phyloP scores from a whole-genome alignment of 2,329 filamentous ascomycete species.

The Xylariaceae sp. region DNA sequence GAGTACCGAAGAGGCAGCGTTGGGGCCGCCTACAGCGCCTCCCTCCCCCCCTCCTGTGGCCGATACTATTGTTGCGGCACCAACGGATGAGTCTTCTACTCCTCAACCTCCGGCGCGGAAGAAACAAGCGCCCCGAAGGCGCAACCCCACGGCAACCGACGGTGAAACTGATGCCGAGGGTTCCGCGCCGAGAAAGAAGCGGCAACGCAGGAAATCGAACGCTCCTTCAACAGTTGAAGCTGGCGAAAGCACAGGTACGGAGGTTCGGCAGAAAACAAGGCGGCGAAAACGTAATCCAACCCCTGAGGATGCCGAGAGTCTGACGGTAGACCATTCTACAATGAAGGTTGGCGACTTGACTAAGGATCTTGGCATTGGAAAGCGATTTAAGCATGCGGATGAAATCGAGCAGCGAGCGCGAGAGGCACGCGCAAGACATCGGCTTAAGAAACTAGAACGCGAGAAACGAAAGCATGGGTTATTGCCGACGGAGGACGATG shows the following conservation, averaged over 20 bases:
- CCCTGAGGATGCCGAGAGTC: slow-evolving; percentile 67
- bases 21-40: slow-evolving; percentile 28
- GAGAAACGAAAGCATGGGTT: slow-evolving; percentile 44
- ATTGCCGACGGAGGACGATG: slow-evolving; percentile 28
- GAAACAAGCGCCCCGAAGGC: slow-evolving; percentile 36
- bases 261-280: slow-evolving; percentile 30
- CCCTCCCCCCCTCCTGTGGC: slow-evolving; percentile 28
- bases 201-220: slow-evolving; percentile 34
- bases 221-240: slow-evolving; percentile 25
- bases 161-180: slow-evolving; percentile 15
- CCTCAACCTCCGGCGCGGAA: slow-evolving; percentile 26
- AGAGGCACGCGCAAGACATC: slow-evolving; percentile 42
- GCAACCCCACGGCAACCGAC: slow-evolving; percentile 32
- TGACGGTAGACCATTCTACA: slow-evolving; percentile 67
- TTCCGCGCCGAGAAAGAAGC: slow-evolving; percentile 41
- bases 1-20: slow-evolving; percentile 8
- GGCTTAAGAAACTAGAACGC: slow-evolving; percentile 46
- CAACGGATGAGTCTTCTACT: slow-evolving; percentile 15
- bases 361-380: slow-evolving; percentile 72
- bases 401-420: slow-evolving; percentile 73
- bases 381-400: slow-evolving; percentile 75
- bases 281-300: slow-evolving; percentile 56
- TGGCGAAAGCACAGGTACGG: slow-evolving; percentile 31
- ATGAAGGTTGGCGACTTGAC: slow-evolving; percentile 77
- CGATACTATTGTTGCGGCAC: slow-evolving; percentile 24